Percentiles rank a stretch among this genome's conserved stretches.
phyloP scores from a whole-genome alignment of 306 rosid genomes.

The Lablab purpureus region DNA sequence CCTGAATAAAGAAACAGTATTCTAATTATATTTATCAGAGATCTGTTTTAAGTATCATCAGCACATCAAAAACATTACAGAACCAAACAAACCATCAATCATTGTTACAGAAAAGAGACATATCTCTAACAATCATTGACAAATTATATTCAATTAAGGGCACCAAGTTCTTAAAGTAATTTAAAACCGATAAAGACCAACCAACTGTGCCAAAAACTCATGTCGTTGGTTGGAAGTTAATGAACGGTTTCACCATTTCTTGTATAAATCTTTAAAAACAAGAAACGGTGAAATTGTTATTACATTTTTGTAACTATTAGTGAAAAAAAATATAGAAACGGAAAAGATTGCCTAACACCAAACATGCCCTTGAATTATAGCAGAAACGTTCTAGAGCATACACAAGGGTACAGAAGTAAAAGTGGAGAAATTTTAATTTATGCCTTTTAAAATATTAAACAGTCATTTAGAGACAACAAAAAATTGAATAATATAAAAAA shows the following conservation, averaged over 20 bases:
- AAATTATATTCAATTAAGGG: neutral
- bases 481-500: neutral
- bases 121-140: neutral
- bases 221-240: neutral
- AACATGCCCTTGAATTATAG: neutral
- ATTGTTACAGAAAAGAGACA: neutral
- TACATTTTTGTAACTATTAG: neutral
- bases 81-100: conserved; percentile 23
- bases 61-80: neutral
- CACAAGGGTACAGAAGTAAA: conserved; percentile 16
- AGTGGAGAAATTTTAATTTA: conserved; percentile 12
- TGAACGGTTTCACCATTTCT: neutral
- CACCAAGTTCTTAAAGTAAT: neutral
- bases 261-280: neutral
- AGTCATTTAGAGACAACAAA: neutral
- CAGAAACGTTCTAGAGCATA: conserved; percentile 15
- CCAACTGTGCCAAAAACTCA: conserved; percentile 14
- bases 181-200: conserved; percentile 17
- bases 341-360: neutral
- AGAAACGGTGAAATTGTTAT: neutral
- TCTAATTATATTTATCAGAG: neutral
- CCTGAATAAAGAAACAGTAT: conserved; percentile 59
- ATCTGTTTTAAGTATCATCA: conserved; percentile 1
- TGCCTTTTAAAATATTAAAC: conserved; percentile 32
- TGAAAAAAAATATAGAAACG: neutral